Percentiles rank a stretch among this genome's conserved stretches.
These are phyloP conservation scores for Macrophomina phaseolina DNA, from an alignment of 2,329 filamentous ascomycete genomes.

Conservation along the genomic window DNA sequence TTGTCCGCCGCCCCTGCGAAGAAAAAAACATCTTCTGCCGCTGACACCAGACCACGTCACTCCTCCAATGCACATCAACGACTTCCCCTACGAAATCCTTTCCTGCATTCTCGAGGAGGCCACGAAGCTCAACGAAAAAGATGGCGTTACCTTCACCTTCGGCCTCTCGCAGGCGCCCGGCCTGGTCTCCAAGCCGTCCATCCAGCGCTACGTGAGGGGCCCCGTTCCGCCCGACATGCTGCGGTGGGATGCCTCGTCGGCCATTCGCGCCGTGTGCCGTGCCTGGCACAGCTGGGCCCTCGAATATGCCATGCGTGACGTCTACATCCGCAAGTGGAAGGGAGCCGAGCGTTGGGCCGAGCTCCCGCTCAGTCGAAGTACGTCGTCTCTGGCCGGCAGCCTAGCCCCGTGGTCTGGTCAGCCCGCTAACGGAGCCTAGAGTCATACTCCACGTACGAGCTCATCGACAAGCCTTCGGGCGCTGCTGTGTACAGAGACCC, in stretches of 20 bases:
- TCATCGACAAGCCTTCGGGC: constrained; percentile 53
- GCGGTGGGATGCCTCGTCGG: constrained; percentile 57
- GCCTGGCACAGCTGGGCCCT: constrained; percentile 61
- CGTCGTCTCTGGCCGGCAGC: background rate
- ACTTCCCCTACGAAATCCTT: constrained; percentile 59
- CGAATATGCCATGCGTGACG: constrained; percentile 56
- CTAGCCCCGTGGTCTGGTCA: background rate
- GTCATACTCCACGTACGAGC: constrained; percentile 54
- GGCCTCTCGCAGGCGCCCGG: constrained; percentile 57
- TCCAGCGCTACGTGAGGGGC: constrained; percentile 59
- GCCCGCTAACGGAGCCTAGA: constrained; percentile 31
- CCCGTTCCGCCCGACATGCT: constrained; percentile 57
- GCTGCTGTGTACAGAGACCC: constrained; percentile 57
- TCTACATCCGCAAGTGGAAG: constrained; percentile 60
- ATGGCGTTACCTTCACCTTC: constrained; percentile 58
- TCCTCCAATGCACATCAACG: constrained; percentile 53
- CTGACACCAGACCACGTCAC: background rate
- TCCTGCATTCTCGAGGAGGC: constrained; percentile 57
- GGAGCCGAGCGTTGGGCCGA: constrained; percentile 60
- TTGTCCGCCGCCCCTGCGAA: constrained; percentile 1
- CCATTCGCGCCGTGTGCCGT: constrained; percentile 56
- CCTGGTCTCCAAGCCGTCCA: constrained; percentile 50
- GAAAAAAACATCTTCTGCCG: background rate
- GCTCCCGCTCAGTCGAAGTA: constrained; percentile 48
- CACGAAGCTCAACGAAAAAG: constrained; percentile 53